Evolutionary conservation across 2,329 filamentous ascomycete genomes (phyloP).

Genomic region (Aureobasidium sp.): DNA sequence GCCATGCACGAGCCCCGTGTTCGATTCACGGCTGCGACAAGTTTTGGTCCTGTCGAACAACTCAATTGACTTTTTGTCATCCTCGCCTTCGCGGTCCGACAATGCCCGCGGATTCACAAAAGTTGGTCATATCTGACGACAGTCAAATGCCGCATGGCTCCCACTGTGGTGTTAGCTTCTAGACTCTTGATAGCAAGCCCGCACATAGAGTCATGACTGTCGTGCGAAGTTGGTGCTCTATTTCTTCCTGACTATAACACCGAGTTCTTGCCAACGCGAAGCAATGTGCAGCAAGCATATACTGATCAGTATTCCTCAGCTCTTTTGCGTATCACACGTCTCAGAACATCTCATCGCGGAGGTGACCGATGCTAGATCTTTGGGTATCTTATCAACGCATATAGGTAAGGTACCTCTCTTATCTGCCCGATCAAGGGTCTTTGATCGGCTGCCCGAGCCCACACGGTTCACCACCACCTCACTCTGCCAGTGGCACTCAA

Average conservation of each 20-base stretch:
- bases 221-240: not conserved
- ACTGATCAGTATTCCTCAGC: too few species aligned
- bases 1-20: conserved; percentile 12
- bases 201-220: not conserved
- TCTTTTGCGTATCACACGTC: too few species aligned
- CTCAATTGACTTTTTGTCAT: not conserved
- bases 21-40: conserved; percentile 12
- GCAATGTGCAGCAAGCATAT: too few species aligned
- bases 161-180: not conserved
- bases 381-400: not conserved
- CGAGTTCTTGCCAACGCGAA: not conserved
- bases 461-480: not conserved
- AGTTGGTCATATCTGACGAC: not conserved
- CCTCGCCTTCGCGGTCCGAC: not conserved
- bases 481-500: not conserved
- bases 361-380: not conserved
- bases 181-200: too few species aligned
- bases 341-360: not conserved
- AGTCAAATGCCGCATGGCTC: not conserved
- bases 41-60: not conserved
- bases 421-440: not conserved
- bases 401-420: not conserved
- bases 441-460: not conserved
- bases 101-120: not conserved
- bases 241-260: not conserved